A percentile compares a stretch with the other conserved stretches of the same genome.
Evolutionary conservation across 257 asterid species (phyloP).

Genomic region (Misopates orontium): DNA sequence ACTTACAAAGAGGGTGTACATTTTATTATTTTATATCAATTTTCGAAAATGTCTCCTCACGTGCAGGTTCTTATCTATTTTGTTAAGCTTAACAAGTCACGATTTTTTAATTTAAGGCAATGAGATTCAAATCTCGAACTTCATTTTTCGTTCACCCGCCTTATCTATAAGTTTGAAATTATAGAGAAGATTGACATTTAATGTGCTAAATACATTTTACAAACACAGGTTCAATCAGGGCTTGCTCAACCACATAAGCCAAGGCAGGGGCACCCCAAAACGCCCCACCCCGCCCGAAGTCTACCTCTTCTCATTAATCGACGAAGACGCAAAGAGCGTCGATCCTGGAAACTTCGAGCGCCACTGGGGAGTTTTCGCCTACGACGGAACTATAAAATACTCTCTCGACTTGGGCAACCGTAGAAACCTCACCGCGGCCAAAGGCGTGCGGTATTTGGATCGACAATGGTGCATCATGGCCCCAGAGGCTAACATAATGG

Average conservation of each 20-base stretch:
- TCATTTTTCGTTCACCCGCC: too few species aligned
- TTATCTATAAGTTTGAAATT: too few species aligned
- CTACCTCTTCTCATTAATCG: constrained; percentile 65
- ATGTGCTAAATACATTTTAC: too few species aligned
- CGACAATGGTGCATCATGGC: constrained; percentile 86
- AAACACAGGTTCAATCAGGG: constrained; percentile 70
- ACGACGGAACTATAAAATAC: constrained; percentile 75
- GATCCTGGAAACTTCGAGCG: constrained; percentile 84
- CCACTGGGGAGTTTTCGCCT: constrained; percentile 84
- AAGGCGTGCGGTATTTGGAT: constrained; percentile 65
- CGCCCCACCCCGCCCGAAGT: constrained; percentile 61
- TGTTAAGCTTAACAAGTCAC: too few species aligned
- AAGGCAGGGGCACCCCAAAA: constrained; percentile 67
- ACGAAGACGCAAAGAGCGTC: constrained; percentile 75
- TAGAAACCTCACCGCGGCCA: constrained; percentile 65
- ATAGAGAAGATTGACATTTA: too few species aligned
- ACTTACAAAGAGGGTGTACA: too few species aligned
- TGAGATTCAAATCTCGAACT: too few species aligned
- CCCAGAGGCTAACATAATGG: constrained; percentile 55
- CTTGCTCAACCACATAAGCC: constrained; percentile 50
- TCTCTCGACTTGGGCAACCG: constrained; percentile 56
- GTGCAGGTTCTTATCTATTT: too few species aligned
- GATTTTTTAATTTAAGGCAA: too few species aligned
- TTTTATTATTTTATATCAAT: too few species aligned
- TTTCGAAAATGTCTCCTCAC: too few species aligned